Evolutionary conservation across 805 yeast genomes (phyloP), one percentile per base, ranked within the genome.

Genomic region (Myxozyma geophila): DNA sequence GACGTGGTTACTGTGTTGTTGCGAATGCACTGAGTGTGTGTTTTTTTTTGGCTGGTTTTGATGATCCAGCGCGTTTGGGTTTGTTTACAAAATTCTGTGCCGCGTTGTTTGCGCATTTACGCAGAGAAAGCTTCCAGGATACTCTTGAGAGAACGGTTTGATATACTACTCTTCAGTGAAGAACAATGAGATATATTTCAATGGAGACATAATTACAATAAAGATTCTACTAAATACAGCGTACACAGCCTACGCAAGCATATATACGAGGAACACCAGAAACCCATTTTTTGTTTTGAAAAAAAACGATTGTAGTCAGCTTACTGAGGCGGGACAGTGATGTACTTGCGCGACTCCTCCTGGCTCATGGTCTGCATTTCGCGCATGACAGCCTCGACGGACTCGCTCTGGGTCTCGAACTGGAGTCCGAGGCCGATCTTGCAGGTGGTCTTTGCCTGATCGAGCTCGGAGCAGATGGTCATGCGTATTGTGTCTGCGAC

Each of bases 391-490:
- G 53, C 54, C 44, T 55, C 64, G 72, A 91, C 84, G 81, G 90
- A 95, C 81, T 92, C 96, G 74, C 89, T 87, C 75, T 98, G 98
- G 70, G 95, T 87, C 82, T 95, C 98, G 70, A 95, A 87, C 82
- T 93, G 97, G 73, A 95, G 82, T 77, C 98, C 98, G 72, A 92
- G 85, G 75, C 99, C 99, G 70, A 93, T 80, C 78, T 87, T 88
- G 68, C 92, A 87, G 66, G 91, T 80, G 74, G 82, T 82, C 78
- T 87, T 88, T 74, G 82, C 79, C 77, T 93, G 98, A 79, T 93
- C 98, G 67, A 93, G 85, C 79, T 92, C 97, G 74, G 97, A 97
- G 69, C 89, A 84, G 82, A 95, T 92, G 74, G 91, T 80, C 61
- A 95, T 82, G 37, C 96, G 88, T 65, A 92, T 86, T 55, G 96